These are phyloP conservation scores for Eremothecium coryli DNA, from an alignment of 1,139 yeast genomes.

Conservation along the genomic window DNA sequence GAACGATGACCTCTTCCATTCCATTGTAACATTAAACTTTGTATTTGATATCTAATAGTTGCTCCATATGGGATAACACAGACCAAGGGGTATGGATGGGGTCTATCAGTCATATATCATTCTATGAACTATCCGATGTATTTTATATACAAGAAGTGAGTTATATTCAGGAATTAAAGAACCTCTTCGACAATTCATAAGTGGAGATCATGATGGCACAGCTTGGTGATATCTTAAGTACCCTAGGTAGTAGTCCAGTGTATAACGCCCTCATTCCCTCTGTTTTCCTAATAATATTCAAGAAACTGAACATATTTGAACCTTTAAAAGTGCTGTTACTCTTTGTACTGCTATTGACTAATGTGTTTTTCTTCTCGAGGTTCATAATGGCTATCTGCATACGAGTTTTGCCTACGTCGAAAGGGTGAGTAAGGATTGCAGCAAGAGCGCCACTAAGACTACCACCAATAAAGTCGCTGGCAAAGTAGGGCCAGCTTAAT, in stretches of 20 bases:
- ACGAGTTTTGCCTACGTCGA: conserved; percentile 95
- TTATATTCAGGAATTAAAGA: conserved; percentile 31
- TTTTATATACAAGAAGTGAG: too few species aligned
- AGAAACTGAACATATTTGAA: conserved; percentile 54
- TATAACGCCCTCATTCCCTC: conserved; percentile 77
- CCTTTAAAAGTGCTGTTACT: conserved; percentile 4
- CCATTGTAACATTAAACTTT: too few species aligned
- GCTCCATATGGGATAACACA: too few species aligned
- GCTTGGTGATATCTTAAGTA: conserved; percentile 88
- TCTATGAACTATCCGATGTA: too few species aligned
- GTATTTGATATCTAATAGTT: too few species aligned
- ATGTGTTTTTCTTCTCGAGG: conserved; percentile 10
- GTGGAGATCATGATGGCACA: conserved; percentile 98
- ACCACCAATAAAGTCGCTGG: conserved; percentile 75
- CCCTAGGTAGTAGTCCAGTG: conserved; percentile 78
- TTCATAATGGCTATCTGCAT: conserved; percentile 51
- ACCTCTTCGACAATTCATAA: conserved; percentile 77
- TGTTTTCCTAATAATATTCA: conserved; percentile 48
- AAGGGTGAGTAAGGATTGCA: conserved; percentile 82
- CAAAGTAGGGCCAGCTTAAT: conserved; percentile 48
- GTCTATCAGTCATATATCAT: too few species aligned
- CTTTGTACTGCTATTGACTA: too few species aligned
- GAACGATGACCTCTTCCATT: too few species aligned
- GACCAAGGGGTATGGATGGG: too few species aligned
- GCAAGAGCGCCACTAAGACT: conserved; percentile 79